Percentiles rank a stretch among this genome's conserved stretches.
Evolutionary conservation across 108 stramenopile species (phyloP).

Genomic region (Pseudonitzschia multistriata): DNA sequence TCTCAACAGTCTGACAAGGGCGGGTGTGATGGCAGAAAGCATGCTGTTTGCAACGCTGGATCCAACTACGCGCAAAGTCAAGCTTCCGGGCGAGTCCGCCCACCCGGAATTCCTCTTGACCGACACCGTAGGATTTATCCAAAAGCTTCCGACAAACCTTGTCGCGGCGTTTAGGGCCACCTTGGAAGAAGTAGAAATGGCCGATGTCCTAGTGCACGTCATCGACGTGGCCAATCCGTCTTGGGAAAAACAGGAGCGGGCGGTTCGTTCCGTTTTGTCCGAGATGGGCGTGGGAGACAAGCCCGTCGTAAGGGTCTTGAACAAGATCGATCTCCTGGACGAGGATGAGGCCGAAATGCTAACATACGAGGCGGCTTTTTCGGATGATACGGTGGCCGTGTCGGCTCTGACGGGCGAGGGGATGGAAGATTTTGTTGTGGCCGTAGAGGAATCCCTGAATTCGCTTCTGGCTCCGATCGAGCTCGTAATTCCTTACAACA

Average conservation of each 20-base stretch:
- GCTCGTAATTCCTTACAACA: constrained; percentile 69
- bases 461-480: constrained; percentile 73
- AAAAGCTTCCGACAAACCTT: constrained; percentile 94
- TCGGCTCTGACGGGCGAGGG: constrained; percentile 73
- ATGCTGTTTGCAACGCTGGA: constrained; percentile 97
- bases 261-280: constrained; percentile 62
- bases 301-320: constrained; percentile 74
- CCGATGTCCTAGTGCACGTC: constrained; percentile 91
- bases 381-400: constrained; percentile 65
- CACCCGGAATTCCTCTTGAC: constrained; percentile 94
- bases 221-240: constrained; percentile 85
- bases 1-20: constrained; percentile 86
- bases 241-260: constrained; percentile 84
- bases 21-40: constrained; percentile 94
- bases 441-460: constrained; percentile 67
- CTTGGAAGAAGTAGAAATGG: constrained; percentile 90
- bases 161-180: constrained; percentile 97
- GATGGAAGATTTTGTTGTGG: constrained; percentile 73
- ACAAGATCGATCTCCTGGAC: constrained; percentile 78
- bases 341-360: constrained; percentile 64
- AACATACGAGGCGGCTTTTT: constrained; percentile 60
- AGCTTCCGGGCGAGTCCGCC: constrained; percentile 86
- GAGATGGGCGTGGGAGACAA: constrained; percentile 78
- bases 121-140: constrained; percentile 98
- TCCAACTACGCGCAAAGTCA: constrained; percentile 94